Conservation (phyloP, 768 basidiomycete species). For the Cystobasidiopsis lactophilus region DNA sequence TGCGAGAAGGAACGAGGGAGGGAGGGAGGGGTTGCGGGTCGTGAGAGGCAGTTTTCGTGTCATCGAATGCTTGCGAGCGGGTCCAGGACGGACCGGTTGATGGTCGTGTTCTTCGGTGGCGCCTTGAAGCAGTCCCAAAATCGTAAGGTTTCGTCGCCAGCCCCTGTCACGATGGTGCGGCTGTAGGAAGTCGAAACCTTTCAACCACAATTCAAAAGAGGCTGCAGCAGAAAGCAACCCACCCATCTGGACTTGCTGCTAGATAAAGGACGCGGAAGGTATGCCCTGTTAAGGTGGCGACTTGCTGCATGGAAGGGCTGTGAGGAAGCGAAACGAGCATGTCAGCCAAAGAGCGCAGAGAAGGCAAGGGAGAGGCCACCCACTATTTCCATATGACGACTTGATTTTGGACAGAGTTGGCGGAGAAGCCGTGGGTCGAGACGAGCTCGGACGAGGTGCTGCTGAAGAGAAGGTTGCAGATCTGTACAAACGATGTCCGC, state of each 20-base stretch:
- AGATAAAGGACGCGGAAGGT: constrained; percentile 86
- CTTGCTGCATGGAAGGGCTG: constrained; percentile 63
- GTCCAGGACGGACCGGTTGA: background rate
- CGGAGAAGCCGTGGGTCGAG: constrained; percentile 91
- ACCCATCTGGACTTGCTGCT: constrained; percentile 91
- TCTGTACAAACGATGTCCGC: constrained; percentile 33
- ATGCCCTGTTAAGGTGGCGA: constrained; percentile 82
- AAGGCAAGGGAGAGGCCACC: no score
- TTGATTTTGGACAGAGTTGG: constrained; percentile 81
- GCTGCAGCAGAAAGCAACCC: constrained; percentile 25
- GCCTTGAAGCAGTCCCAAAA: constrained; percentile 2
- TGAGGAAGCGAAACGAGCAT: background rate
- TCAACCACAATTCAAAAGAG: background rate
- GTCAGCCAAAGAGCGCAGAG: background rate
- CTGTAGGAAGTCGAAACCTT: no score
- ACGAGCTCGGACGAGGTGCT: constrained; percentile 89
- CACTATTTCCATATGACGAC: constrained; percentile 42
- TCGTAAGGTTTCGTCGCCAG: constrained; percentile 75
- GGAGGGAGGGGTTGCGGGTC: no score
- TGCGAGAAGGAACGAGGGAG: no score
- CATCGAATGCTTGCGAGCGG: background rate
- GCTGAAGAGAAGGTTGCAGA: background rate
- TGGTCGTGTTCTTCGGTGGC: background rate
- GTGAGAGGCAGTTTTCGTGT: no score
- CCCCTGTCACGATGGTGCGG: constrained; percentile 93